Percentiles rank a stretch among this genome's conserved stretches.
Conservation (phyloP, 2,329 filamentous ascomycete species). For the Alternaria solani region DNA sequence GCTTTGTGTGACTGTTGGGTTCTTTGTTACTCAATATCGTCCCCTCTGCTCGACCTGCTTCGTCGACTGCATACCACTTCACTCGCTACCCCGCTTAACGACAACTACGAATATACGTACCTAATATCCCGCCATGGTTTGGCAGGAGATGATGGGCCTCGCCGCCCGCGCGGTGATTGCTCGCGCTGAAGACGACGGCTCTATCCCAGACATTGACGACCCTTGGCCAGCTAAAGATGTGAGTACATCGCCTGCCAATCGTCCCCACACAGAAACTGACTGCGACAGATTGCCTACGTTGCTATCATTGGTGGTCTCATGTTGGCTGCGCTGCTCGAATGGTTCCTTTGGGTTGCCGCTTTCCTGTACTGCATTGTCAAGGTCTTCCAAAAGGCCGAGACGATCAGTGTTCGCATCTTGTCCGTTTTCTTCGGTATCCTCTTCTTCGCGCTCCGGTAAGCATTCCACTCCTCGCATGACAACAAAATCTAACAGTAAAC, state of each 20-base stretch:
- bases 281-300: slow-evolving; percentile 79
- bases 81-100: slow-evolving; percentile 26
- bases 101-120: slow-evolving; percentile 23
- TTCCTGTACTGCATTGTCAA: slow-evolving; percentile 92
- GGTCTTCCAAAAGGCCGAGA: slow-evolving; percentile 87
- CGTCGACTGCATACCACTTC: slow-evolving; percentile 11
- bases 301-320: slow-evolving; percentile 81
- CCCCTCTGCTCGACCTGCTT: slow-evolving; percentile 28
- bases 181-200: slow-evolving; percentile 35
- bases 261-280: slow-evolving; percentile 21
- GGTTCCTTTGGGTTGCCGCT: slow-evolving; percentile 93
- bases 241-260: slow-evolving; percentile 27
- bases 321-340: slow-evolving; percentile 86
- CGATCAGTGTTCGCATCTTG: slow-evolving; percentile 81
- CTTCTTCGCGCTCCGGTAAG: slow-evolving; percentile 79
- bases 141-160: slow-evolving; percentile 32
- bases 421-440: slow-evolving; percentile 76
- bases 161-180: slow-evolving; percentile 37
- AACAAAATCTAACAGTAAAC: slow-evolving; percentile 27
- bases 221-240: slow-evolving; percentile 54
- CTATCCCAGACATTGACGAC: slow-evolving; percentile 45
- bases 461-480: background rate
- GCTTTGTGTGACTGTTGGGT: slow-evolving; percentile 36
- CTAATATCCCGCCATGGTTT: slow-evolving; percentile 36
- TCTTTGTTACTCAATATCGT: slow-evolving; percentile 37